Base-by-base conservation (phyloP, 1,139 yeast genomes). In the Suzukiozyma palmioleophila region DNA sequence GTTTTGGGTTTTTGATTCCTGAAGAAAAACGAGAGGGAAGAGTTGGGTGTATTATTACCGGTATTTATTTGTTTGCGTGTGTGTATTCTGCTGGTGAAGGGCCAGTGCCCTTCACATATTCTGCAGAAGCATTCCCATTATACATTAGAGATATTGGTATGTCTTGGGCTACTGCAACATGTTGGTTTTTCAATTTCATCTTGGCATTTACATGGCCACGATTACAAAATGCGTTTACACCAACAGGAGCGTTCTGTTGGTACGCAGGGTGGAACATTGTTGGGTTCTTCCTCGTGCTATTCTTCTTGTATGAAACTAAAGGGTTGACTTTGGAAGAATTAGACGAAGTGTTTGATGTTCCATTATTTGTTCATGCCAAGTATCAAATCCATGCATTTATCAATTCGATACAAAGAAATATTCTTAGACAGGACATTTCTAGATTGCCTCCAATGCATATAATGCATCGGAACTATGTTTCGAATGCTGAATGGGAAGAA, bases 201-300 rank as follows among this genome's bases (percentile, higher is more conserved):
- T 73, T 88, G 44, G 85, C 95, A 9, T 73, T 86, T 46, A 83
- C 95, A 2, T 87, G 94, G 92, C 95, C 95, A 31, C 67, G 86
- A 32, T 63, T 87, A 55, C 62, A 75, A 44, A 73, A 64, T 38
- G 80, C 84, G 0, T 80, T 87, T 63, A 78, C 76, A 37, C 75
- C 87, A 3, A 85, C 82, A 45, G 96, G 96, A 57, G 95, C 95
- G 2, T 88, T 88, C 59, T 88, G 92, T n/a, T 87, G 81, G 74
- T 87, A 86, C 53, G 95, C 95, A 1, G 95, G 84, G 10, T 84
- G 95, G 92, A 87, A 87, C 57, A 54, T 84, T 39, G 68, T 83
- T 39, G 94, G 92, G 0, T 84, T 80, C 66, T 77, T 81, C 63
- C 50, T 81, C 55, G 87, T 81, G 2, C 63, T 80, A 43, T 77